Evolutionary conservation across 148 eudicot genomes (phyloP), one percentile per base, ranked within the genome.

Genomic region (Tetragonia tetragonoides): DNA sequence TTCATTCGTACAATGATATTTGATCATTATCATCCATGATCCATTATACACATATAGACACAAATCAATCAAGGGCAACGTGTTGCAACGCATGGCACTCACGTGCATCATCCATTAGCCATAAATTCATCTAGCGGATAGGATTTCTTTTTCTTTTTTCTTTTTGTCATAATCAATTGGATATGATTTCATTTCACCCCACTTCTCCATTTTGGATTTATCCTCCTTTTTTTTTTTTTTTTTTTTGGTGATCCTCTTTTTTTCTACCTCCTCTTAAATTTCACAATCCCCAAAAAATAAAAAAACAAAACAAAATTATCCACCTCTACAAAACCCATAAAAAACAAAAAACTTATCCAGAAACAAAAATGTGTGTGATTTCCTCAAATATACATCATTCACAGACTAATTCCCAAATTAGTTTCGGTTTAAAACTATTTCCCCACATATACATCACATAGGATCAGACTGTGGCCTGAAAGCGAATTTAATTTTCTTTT

Each of bases 101-200:
- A 77, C 84, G 77, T 72, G 47, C 77, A 64, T 6, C 49, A 24
- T 65, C 74, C 20, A 15, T 56, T 23, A 62, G 72, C 80, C 80
- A 66, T 70, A 54, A 42, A 64, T 23, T 15, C 53, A 28, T 6
- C 2, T 4, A 12, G 24, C 15, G 77, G 74, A 21, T 68, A 49
- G 7, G 5, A 71, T 69, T 62, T 62, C 67, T 38, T 37, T 72
- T 54, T 24, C 6, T 15, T 20, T 20, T 40, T 20, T 40, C 44
- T 39, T 7, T 40, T 34, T 18, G 20, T 18, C 47, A 49, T 7
- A 12, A 49, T 0, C 53, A 12, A 7, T 12, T 49, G 53, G 12
- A 49, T 49, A 49, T 12, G 12, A 12, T 7, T 12, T 12, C 8
- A 49, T 12, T 49, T 49, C 8, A 7, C 21, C 18, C 18, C 15